Conservation (phyloP, 805 yeast species). For the Spathaspora passalidarum region DNA sequence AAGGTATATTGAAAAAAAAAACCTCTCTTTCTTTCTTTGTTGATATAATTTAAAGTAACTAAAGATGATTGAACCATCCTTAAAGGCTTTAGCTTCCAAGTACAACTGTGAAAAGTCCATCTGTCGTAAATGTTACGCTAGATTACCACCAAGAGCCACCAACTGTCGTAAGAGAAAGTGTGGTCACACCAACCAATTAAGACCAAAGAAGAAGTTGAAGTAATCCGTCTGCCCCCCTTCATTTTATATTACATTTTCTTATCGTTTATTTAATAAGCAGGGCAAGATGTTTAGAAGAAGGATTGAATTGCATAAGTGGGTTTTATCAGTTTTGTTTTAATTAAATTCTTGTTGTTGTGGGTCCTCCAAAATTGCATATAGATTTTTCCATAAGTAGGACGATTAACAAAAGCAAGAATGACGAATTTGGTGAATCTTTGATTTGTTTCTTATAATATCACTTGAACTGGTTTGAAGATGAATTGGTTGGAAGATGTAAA, state of each 20-base stretch:
- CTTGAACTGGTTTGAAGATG: not conserved
- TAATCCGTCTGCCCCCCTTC: constrained; percentile 37
- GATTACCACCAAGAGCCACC: constrained; percentile 99
- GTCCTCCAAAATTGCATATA: no score
- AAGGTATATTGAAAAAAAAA: not conserved
- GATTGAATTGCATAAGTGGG: not conserved
- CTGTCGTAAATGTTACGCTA: constrained; percentile 99
- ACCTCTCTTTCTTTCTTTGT: not conserved
- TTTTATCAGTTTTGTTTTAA: not conserved
- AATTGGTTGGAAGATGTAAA: not conserved
- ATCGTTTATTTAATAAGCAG: constrained; percentile 2
- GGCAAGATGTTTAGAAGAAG: no score
- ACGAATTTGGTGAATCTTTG: not conserved
- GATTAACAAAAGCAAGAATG: not conserved
- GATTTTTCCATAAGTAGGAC: not conserved
- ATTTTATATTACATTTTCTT: constrained; percentile 4
- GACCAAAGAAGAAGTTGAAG: constrained; percentile 99
- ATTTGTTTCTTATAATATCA: not conserved
- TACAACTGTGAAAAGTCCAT: constrained; percentile 99
- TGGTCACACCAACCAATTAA: constrained; percentile 99
- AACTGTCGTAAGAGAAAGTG: constrained; percentile 99
- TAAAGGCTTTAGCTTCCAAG: constrained; percentile 98
- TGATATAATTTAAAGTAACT: constrained; percentile 5
- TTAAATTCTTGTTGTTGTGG: not conserved
- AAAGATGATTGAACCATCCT: constrained; percentile 94